Conservation (phyloP, 169 alveolate genomes). For the Amoebophrya sp. region DNA sequence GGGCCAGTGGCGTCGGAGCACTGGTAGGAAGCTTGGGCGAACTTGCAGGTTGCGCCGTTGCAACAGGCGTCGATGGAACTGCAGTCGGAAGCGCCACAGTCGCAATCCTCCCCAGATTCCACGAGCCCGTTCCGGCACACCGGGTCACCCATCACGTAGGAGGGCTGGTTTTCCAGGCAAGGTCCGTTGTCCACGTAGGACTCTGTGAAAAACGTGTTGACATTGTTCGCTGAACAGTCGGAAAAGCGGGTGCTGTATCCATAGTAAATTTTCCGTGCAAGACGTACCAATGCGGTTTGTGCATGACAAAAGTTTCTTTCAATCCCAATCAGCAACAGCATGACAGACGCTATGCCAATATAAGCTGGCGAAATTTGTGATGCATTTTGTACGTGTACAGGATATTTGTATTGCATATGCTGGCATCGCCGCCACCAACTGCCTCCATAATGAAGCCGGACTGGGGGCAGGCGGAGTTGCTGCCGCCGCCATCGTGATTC, state of each 20-base stretch:
- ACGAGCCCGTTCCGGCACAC: constrained; percentile 1
- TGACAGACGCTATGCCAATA: too few relatives aligned
- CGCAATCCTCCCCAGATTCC: neutral
- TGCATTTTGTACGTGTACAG: too few relatives aligned
- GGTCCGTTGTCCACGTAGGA: neutral
- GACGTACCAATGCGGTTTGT: too few relatives aligned
- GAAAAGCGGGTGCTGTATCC: too few relatives aligned
- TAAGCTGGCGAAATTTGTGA: too few relatives aligned
- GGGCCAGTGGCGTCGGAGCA: constrained; percentile 1
- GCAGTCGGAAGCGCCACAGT: neutral
- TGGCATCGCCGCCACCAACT: neutral
- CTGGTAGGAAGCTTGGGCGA: neutral
- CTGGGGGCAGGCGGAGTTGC: neutral
- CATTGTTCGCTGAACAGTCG: neutral
- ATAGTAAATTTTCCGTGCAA: too few relatives aligned
- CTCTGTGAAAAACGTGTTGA: neutral
- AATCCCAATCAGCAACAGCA: too few relatives aligned
- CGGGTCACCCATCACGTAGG: neutral
- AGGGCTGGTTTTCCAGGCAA: neutral
- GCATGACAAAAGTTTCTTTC: too few relatives aligned
- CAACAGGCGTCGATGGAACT: neutral
- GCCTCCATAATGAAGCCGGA: neutral
- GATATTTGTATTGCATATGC: too few relatives aligned
- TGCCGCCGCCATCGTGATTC: neutral
- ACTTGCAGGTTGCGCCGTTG: neutral